phyloP scores from a whole-genome alignment of 2,329 filamentous ascomycete genomes.

The Alternaria tenuissima region DNA sequence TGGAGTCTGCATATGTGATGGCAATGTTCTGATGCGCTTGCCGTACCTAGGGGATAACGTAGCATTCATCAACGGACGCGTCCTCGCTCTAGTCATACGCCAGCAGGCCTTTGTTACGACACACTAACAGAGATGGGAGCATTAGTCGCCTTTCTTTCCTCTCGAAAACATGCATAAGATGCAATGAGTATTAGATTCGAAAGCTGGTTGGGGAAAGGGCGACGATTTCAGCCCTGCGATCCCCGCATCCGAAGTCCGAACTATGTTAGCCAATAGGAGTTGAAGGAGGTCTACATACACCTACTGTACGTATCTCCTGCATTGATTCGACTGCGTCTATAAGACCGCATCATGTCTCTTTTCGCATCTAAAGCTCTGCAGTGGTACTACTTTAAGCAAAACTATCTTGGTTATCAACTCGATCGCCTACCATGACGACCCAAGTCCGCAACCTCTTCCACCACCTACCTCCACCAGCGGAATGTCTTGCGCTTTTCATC shows the following conservation, averaged over 20 bases:
- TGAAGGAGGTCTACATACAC: conserved; percentile 10
- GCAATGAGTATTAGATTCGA: neutral
- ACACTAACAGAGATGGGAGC: too few relatives aligned
- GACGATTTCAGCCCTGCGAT: conserved; percentile 5
- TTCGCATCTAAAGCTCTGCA: neutral
- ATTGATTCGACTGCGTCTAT: neutral
- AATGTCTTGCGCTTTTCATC: conserved; percentile 35
- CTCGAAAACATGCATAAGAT: neutral
- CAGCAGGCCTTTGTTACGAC: too few relatives aligned
- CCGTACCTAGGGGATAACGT: neutral
- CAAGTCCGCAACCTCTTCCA: conserved; percentile 29
- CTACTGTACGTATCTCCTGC: neutral
- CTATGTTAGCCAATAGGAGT: conserved; percentile 14
- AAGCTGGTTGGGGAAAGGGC: neutral
- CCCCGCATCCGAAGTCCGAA: conserved; percentile 33
- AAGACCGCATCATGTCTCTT: conserved; percentile 1
- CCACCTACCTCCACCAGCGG: conserved; percentile 31
- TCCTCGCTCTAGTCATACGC: neutral
- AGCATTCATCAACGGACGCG: neutral
- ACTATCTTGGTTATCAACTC: neutral
- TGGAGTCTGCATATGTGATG: neutral
- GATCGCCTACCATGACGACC: conserved; percentile 23
- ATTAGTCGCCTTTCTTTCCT: too few relatives aligned
- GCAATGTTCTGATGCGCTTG: neutral
- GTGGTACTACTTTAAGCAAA: neutral